Base-by-base conservation (phyloP, 805 yeast genomes). In the Danielia oregonensis region DNA sequence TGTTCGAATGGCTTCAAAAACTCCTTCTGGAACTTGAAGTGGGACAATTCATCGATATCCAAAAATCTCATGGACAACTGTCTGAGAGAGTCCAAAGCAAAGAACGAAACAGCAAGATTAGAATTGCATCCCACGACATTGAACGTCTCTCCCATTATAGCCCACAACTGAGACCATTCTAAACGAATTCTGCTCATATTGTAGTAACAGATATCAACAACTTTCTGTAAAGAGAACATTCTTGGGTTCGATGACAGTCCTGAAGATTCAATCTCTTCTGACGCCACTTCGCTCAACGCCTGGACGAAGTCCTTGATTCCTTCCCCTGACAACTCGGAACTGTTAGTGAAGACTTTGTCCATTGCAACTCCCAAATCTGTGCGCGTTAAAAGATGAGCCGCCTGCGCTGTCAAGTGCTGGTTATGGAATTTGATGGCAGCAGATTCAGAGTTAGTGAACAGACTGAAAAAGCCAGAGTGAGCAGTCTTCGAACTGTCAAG, bases 121-220 rank as follows among this genome's bases (percentile, higher is more conserved):
- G 77, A 61, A 54, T 86, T 84, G 39, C 94, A 80, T 3, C 95
- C 95, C 44, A 88, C 89, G 30, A 70, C 75, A 45, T 86, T 86
- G 64, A 93, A 93, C 27, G 86, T 85, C 38, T 76, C 85, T 11
- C 95, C 96, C 85, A 93, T 85, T 7, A 86, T 83, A 11, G 84
- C 76, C 99, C 99, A 93, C 39, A 93, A 70, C 35, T 86, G 91
- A 5, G 95, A 78, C 97, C 98, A 93, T 61, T 94, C 96, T 42
- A 93, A 80, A 58, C 96, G 78, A 49, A 93, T 89, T 67, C 98
- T 84, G 32, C 79, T 79, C 97, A 93, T 93, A 57, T 94, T 94
- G 67, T 94, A 93, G 60, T 93, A 91, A 61, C 97, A 91, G 27
- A 93, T 95, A 61, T 94, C 98, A 33, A 93, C 95, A 72, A 93